Evolutionary conservation across 768 basidiomycete species (phyloP).

Genomic region (Amanita pallidorosea): DNA sequence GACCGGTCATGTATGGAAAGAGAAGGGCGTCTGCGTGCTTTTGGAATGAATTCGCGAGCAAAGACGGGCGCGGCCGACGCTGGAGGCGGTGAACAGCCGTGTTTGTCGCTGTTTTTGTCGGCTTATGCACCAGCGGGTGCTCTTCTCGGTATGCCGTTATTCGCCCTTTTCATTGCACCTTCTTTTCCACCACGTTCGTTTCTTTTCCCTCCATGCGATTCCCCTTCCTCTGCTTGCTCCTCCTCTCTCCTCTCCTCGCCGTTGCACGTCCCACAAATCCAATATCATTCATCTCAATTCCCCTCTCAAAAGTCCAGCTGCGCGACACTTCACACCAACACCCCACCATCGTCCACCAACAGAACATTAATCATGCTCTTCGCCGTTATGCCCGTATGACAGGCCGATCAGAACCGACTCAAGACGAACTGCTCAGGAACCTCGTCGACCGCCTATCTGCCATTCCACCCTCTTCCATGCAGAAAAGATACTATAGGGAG

Average conservation of each 20-base stretch:
- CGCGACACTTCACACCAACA: background rate
- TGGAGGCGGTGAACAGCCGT: conserved; percentile 29
- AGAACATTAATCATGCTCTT: conserved; percentile 44
- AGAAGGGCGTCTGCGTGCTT: conserved; percentile 7
- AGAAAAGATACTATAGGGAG: conserved; percentile 11
- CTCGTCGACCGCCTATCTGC: conserved; percentile 28
- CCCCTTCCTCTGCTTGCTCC: background rate
- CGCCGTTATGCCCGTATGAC: conserved; percentile 49
- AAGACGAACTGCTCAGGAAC: conserved; percentile 23
- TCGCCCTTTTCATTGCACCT: background rate
- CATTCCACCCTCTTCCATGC: conserved; percentile 14
- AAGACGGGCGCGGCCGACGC: conserved; percentile 23
- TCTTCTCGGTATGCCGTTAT: too few species aligned
- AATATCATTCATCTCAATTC: background rate
- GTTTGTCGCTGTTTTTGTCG: conserved; percentile 26
- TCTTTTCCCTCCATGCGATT: background rate
- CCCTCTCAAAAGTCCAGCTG: conserved; percentile 1
- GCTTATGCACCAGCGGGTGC: too few species aligned
- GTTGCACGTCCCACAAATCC: background rate
- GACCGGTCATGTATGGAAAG: conserved; percentile 42
- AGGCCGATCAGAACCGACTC: conserved; percentile 28
- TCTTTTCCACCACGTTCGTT: background rate
- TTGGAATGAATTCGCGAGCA: conserved; percentile 4
- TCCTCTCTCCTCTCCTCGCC: background rate
- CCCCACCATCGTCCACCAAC: conserved; percentile 30